Base-by-base conservation (phyloP, 1,284 basidiomycete species). In the Wallemia hederae region DNA sequence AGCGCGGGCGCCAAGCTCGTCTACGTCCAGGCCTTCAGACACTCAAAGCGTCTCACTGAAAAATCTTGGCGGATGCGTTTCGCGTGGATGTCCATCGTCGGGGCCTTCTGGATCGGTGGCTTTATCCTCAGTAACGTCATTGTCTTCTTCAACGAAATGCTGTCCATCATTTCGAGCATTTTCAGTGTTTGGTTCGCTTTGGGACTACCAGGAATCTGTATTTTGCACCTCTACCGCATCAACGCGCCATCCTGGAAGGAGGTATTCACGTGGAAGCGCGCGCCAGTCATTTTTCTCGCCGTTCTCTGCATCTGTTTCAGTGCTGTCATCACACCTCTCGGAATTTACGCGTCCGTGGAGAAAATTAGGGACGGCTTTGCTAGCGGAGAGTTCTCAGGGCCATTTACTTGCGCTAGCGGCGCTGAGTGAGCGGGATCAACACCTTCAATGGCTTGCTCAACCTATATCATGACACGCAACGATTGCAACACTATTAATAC, bases 61-160 rank as follows among this genome's bases (percentile, higher is more conserved):
- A 66, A 63, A 58, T 62, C 63, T 9, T 65, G 64, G 63, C 62
- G 61, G 61, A 66, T 68, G 1, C 65, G 65, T 62, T 29, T 64
- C 3, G 59, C 60, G 55, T 70, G 69, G 69, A 66, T 69, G 39
- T 63, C 57, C n/a, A 66, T 68, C 59, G 66, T 69, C 60, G 27
- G 63, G 3, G 60, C 66, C 59, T 64, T 69, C 55, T 70, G 69
- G 69, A 64, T 66, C 58, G 62, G 66, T 58, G 69, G 66, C 14
- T 70, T 68, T 63, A 60, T 70, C 61, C 62, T 69, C 59, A 65
- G 67, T 27, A 66, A 69, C 60, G 63, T 69, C 59, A 68, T 69
- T 39, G 68, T 68, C 60, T 70, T 70, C 65, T 70, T 70, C 67
- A 70, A 69, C 64, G 64, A 68, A 56, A 67, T 70, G 59, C 63